These are phyloP conservation scores for Angomonas ambiguus DNA, from an alignment of 208 protist genomes.

Conservation along the genomic window DNA sequence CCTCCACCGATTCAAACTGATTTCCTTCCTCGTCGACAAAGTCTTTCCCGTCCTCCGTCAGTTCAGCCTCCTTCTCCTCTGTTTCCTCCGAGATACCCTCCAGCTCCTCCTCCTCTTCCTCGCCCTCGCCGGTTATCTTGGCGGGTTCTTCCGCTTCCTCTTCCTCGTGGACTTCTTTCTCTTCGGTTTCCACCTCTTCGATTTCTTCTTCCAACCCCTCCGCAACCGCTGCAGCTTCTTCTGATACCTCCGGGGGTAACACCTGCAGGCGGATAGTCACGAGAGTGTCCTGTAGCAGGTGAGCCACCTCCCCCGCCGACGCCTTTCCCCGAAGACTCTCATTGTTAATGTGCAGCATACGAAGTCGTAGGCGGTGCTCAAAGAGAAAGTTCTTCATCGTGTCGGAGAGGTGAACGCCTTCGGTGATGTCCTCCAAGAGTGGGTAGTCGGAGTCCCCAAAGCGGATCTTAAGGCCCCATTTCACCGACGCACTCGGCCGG, in stretches of 20 bases:
- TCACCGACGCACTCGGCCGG: conserved; percentile 30
- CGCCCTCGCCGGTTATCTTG: background rate
- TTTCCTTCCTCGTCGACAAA: background rate
- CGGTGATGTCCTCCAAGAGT: conserved; percentile 24
- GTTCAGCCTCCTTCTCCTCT: background rate
- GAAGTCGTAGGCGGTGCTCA: conserved; percentile 27
- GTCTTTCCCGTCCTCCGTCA: background rate
- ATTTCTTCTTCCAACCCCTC: background rate
- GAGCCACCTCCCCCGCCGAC: background rate
- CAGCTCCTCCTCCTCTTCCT: background rate
- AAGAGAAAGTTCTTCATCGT: conserved; percentile 42
- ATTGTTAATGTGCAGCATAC: conserved; percentile 41
- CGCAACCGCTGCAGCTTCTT: background rate
- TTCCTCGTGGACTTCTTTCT: conserved; percentile 2
- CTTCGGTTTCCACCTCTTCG: background rate
- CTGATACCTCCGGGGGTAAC: background rate
- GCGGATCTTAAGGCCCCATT: conserved; percentile 50
- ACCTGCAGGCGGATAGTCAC: conserved; percentile 1
- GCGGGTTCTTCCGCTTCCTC: conserved; percentile 3
- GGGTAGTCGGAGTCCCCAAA: conserved; percentile 1
- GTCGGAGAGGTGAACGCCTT: conserved; percentile 31
- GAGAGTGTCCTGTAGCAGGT: conserved; percentile 7
- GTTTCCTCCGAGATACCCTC: background rate
- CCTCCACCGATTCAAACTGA: background rate
- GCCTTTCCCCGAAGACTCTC: background rate